Conservation (phyloP, 371 early-diverging fungal species). For the Nosema bombycis region DNA sequence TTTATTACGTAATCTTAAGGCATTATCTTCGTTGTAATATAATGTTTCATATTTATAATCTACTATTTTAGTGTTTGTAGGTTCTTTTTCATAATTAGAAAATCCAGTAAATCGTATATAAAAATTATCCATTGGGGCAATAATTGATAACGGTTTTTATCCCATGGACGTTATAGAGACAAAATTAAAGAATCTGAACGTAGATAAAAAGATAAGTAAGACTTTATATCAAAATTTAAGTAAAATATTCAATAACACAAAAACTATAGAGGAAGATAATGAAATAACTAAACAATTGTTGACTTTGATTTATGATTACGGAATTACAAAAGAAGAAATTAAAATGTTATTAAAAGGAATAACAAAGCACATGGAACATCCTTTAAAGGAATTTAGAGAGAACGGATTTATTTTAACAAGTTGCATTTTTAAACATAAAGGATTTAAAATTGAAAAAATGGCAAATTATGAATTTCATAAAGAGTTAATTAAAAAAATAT, state of each 20-base stretch:
- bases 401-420: neutral
- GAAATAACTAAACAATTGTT: neutral
- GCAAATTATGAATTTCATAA: neutral
- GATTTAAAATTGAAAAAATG: neutral
- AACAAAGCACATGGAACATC: neutral
- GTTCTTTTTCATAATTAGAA: neutral
- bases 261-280: neutral
- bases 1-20: slow-evolving; percentile 13
- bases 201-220: too few relatives aligned
- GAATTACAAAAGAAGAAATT: neutral
- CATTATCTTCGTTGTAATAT: neutral
- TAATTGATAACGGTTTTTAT: neutral
- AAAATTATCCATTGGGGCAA: slow-evolving; percentile 32
- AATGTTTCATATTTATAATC: neutral
- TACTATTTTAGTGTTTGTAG: neutral
- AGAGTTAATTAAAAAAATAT: neutral
- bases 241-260: neutral
- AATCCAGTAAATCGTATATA: slow-evolving; percentile 2
- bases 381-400: neutral
- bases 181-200: neutral
- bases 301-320: neutral
- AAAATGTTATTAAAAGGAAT: slow-evolving; percentile 18
- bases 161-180: neutral
- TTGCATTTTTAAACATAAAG: neutral
- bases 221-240: neutral